phyloP scores from a whole-genome alignment of 192 early-diverging fungal species.

The Phycomyces blakesleeanus region DNA sequence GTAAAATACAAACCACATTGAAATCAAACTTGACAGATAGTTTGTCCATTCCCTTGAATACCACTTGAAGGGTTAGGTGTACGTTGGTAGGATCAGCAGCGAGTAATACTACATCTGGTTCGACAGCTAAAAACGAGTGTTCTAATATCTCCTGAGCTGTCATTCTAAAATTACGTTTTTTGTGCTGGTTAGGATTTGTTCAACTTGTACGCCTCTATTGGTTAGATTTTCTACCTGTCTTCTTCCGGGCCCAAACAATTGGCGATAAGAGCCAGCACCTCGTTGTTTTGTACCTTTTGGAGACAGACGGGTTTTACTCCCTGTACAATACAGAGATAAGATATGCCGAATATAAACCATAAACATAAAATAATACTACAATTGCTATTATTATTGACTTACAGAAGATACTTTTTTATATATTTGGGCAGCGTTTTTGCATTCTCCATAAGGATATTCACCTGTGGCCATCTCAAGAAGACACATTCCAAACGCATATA shows the following conservation, averaged over 20 bases:
- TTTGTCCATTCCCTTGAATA: constrained; percentile 50
- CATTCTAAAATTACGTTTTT: constrained; percentile 39
- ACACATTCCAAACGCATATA: constrained; percentile 90
- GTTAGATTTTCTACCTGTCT: constrained; percentile 24
- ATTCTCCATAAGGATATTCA: constrained; percentile 85
- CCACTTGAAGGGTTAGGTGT: constrained; percentile 45
- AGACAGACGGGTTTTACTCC: constrained; percentile 73
- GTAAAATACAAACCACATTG: constrained; percentile 50
- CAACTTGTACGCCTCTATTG: not conserved
- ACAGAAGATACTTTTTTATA: constrained; percentile 73
- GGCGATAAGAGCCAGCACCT: constrained; percentile 61
- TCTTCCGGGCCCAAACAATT: constrained; percentile 62
- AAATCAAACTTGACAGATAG: constrained; percentile 84
- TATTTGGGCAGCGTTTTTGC: constrained; percentile 79
- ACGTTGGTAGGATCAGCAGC: constrained; percentile 45
- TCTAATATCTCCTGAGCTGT: constrained; percentile 53
- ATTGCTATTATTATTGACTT: constrained; percentile 10
- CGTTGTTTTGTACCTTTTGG: constrained; percentile 51
- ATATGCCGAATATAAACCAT: not conserved
- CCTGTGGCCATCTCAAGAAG: constrained; percentile 68
- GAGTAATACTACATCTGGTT: constrained; percentile 40
- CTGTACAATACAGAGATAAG: constrained; percentile 6
- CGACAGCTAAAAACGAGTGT: constrained; percentile 48
- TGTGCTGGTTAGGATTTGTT: too few species aligned
- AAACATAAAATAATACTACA: not conserved